Conservation (phyloP, 1,284 basidiomycete species). For the Cystobasidiaceae sp. region DNA sequence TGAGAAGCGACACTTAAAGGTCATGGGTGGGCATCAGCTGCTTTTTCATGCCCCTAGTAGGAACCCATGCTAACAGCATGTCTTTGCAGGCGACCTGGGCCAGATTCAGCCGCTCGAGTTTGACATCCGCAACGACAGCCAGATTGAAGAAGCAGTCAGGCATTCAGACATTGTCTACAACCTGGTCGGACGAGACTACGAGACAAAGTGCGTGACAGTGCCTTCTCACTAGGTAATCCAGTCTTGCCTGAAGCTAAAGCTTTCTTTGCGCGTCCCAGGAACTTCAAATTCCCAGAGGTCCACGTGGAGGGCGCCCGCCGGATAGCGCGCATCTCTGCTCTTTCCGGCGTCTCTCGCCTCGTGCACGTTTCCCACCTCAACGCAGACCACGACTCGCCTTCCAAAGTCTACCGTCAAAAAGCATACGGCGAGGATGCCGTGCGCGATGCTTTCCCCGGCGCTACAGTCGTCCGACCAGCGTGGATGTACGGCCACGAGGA, state of each 20-base stretch:
- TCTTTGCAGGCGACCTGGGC: slow-evolving; percentile 90
- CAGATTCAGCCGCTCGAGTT: slow-evolving; percentile 97
- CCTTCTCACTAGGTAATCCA: slow-evolving; percentile 34
- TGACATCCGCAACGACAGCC: slow-evolving; percentile 78
- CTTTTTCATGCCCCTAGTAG: no score
- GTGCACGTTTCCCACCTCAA: slow-evolving; percentile 96
- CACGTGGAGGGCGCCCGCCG: slow-evolving; percentile 64
- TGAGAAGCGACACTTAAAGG: slow-evolving; percentile 81
- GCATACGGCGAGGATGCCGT: slow-evolving; percentile 85
- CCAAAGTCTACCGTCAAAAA: slow-evolving; percentile 82
- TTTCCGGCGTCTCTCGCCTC: slow-evolving; percentile 73
- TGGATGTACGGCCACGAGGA: slow-evolving; percentile 91
- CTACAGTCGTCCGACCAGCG: slow-evolving; percentile 84
- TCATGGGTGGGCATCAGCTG: no score
- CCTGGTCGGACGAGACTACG: slow-evolving; percentile 79
- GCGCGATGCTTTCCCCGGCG: slow-evolving; percentile 73
- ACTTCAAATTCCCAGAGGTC: slow-evolving; percentile 74
- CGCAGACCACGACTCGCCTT: slow-evolving; percentile 71
- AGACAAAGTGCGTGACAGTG: slow-evolving; percentile 67
- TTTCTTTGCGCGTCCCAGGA: slow-evolving; percentile 53
- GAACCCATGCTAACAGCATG: no score
- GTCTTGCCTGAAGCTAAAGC: not conserved
- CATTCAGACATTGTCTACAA: slow-evolving; percentile 99
- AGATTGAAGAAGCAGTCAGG: slow-evolving; percentile 87
- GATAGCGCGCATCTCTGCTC: slow-evolving; percentile 70